These are phyloP conservation scores for Nemania serpens DNA, from an alignment of 2,329 filamentous ascomycete species.

Conservation along the genomic window DNA sequence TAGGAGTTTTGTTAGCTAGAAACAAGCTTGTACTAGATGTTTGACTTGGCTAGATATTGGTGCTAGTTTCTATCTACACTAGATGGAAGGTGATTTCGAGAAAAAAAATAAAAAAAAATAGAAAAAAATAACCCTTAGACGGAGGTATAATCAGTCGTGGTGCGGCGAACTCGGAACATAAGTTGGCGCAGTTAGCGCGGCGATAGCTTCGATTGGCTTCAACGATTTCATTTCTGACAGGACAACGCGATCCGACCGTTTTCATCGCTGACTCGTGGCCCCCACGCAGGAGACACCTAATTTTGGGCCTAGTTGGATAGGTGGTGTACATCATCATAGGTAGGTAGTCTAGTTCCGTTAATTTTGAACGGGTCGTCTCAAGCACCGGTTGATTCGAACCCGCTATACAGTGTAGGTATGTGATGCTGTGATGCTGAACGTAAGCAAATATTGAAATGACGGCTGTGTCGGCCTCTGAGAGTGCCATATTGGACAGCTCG, in stretches of 20 bases:
- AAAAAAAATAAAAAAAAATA: no score
- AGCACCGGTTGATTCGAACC: constrained; percentile 1
- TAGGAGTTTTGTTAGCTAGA: constrained; percentile 7
- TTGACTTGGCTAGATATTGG: background rate
- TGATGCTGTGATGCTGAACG: background rate
- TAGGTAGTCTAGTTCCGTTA: background rate
- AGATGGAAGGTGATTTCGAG: constrained; percentile 3
- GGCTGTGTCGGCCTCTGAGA: constrained; percentile 13
- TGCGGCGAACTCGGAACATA: constrained; percentile 5
- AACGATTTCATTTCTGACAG: constrained; percentile 10
- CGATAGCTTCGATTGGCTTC: constrained; percentile 9
- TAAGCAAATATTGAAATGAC: background rate
- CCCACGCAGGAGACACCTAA: constrained; percentile 11
- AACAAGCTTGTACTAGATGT: background rate
- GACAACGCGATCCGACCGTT: constrained; percentile 13
- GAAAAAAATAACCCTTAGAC: background rate
- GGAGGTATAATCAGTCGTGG: background rate
- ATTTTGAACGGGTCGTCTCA: constrained; percentile 1
- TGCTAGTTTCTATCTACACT: background rate
- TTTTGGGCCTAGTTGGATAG: background rate
- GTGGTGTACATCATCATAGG: constrained; percentile 1
- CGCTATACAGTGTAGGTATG: constrained; percentile 5
- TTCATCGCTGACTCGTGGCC: constrained; percentile 21
- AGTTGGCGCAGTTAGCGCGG: constrained; percentile 16
- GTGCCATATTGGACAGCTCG: constrained; percentile 32